Conservation (phyloP, 306 rosid genomes). For the Quercus wislizeni region DNA sequence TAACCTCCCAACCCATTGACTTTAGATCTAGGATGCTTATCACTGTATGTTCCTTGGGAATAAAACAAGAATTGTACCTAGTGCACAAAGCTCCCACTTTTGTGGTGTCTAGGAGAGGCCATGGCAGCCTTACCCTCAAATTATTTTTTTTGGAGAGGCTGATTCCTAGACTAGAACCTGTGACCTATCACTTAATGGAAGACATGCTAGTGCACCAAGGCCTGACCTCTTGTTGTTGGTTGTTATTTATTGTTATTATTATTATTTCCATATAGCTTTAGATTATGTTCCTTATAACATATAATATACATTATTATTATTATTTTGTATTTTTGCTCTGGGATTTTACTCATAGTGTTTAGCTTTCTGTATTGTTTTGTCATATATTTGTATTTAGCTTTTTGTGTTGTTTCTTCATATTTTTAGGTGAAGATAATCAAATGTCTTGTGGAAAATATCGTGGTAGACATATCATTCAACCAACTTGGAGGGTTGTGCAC, state of each 20-base stretch:
- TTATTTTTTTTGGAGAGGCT: too few species aligned
- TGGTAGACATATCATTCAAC: constrained; percentile 95
- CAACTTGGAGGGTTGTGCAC: constrained; percentile 99
- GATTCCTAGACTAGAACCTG: too few species aligned
- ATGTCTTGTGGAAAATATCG: constrained; percentile 98
- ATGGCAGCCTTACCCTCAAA: too few species aligned
- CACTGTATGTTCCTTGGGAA: not conserved
- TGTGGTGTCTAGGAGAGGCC: too few species aligned
- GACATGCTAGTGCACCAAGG: too few species aligned
- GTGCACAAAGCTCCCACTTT: too few species aligned
- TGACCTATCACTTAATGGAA: too few species aligned
- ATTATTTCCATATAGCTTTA: not conserved
- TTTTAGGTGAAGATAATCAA: constrained; percentile 90
- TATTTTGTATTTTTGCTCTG: not conserved
- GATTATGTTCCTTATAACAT: not conserved
- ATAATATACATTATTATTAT: not conserved
- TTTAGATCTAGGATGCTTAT: not conserved
- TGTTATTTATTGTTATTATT: not conserved
- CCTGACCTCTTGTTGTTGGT: not conserved
- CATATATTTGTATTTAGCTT: constrained; percentile 11
- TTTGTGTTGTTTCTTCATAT: constrained; percentile 15
- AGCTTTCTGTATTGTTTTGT: not conserved
- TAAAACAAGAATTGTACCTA: too few species aligned
- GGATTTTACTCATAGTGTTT: not conserved
- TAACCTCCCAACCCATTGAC: not conserved